Base-by-base conservation (phyloP, 163 green algal species). In the Volvox carteri region DNA sequence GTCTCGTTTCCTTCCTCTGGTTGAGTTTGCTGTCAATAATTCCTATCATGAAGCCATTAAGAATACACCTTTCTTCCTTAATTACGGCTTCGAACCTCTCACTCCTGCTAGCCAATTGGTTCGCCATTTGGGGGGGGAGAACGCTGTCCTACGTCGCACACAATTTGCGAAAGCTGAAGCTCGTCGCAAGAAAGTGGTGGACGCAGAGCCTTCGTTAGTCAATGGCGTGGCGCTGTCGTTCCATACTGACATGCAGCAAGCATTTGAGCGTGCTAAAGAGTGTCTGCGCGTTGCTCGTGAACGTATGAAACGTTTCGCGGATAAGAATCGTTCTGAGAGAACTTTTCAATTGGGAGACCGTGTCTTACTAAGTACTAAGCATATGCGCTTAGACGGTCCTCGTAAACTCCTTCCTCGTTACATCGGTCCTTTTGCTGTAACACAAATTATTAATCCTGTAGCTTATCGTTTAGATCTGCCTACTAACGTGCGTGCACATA, bases 1-100 rank as follows among this genome's bases (percentile, higher is more conserved):
- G 92, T 91, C 94, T 0, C 11, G 44, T 1, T 44, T 37, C 16
- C 74, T 83, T 30, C 37, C 74, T 0, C 12, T 44, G 30, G n/a
- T 16, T 44, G 74, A 83, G 30, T 83, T 83, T 46, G 74, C 74
- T 2, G 18, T 48, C 23, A 83, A 83, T n/a, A 68, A 44, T 30
- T n/a, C 42, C 0, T 14, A 46, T 0, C 46, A 67, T 48, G 46
- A 46, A 30, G 42, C 74, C 0, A 83, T n/a, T 44, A n/a, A 42
- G 0, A 41, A 30, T 21, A 28, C 70, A 0, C 70, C 70, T 1
- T 78, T 78, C 39, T 21, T 21, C 0, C 7, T 78, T 21, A 33
- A 39, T 12, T 56, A 41, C 23, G 70, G 70, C 4, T 78, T 39
- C 23, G 70, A 78, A 7, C 70, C 70, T 0, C 21, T 56, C 2